These are phyloP conservation scores for Castanopsis chinensis DNA, from an alignment of 306 rosid species.

Conservation along the genomic window DNA sequence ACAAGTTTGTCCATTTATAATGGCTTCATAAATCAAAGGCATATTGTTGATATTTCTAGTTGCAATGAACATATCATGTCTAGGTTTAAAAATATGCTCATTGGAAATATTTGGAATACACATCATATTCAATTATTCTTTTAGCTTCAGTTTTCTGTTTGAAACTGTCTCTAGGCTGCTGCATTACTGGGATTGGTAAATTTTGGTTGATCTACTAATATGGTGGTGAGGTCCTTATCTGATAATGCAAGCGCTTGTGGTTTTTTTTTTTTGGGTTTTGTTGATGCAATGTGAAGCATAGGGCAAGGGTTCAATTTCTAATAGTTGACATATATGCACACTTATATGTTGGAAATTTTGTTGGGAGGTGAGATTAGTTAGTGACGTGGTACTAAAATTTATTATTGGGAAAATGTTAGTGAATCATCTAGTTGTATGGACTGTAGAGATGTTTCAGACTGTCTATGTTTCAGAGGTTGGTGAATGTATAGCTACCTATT, in stretches of 20 bases:
- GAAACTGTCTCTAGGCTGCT: neutral
- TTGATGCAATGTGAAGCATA: neutral
- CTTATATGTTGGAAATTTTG: neutral
- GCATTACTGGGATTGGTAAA: neutral
- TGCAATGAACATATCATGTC: neutral
- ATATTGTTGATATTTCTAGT: neutral
- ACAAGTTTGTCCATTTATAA: neutral
- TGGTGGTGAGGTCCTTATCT: neutral
- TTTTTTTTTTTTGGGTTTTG: neutral
- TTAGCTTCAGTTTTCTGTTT: neutral
- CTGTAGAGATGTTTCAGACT: neutral
- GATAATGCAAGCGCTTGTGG: neutral
- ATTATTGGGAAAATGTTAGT: neutral
- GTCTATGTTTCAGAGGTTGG: neutral
- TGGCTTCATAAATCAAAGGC: neutral
- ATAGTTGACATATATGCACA: neutral
- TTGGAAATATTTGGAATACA: neutral
- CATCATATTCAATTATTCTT: neutral
- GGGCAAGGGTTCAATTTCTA: neutral
- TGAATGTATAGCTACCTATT: neutral
- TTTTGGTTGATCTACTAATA: neutral
- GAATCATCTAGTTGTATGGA: neutral
- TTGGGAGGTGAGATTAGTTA: neutral
- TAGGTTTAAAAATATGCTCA: neutral
- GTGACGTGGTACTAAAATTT: neutral